phyloP scores from a whole-genome alignment of 2,329 filamentous ascomycete genomes.

The Aureobasidium sp. region DNA sequence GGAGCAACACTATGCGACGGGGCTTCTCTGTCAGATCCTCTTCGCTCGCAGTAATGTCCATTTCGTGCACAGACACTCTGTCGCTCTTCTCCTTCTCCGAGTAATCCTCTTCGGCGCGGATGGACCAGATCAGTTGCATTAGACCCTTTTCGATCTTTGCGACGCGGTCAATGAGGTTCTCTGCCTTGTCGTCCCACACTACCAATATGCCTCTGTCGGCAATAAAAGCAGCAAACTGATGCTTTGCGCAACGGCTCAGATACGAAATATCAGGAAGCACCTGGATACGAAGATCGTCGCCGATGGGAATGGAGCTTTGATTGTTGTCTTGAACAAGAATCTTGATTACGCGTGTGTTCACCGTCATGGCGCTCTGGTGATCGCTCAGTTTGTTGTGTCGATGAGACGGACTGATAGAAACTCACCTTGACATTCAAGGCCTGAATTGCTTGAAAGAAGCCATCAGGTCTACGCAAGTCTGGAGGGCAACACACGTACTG shows the following conservation, averaged over 20 bases:
- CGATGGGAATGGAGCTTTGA: slow-evolving; percentile 51
- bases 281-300: slow-evolving; percentile 53
- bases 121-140: slow-evolving; percentile 54
- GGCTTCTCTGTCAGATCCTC: slow-evolving; percentile 31
- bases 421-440: slow-evolving; percentile 49
- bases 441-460: slow-evolving; percentile 45
- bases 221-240: slow-evolving; percentile 61
- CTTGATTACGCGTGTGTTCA: slow-evolving; percentile 58
- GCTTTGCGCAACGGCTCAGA: slow-evolving; percentile 54
- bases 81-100: slow-evolving; percentile 30
- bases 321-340: slow-evolving; percentile 49
- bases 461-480: slow-evolving; percentile 39
- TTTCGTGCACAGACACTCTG: slow-evolving; percentile 27
- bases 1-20: slow-evolving; percentile 48
- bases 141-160: slow-evolving; percentile 47
- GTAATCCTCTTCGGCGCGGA: slow-evolving; percentile 35
- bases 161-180: slow-evolving; percentile 47
- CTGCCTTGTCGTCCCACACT: slow-evolving; percentile 58
- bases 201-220: slow-evolving; percentile 50
- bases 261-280: slow-evolving; percentile 52
- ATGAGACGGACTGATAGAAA: neutral
- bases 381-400: neutral
- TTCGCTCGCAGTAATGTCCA: slow-evolving; percentile 32
- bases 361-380: slow-evolving; percentile 57
- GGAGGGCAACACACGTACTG: slow-evolving; percentile 46